Evolutionary conservation across 2,329 filamentous ascomycete genomes (phyloP).

Genomic region (Thielaviopsis ethacetica): DNA sequence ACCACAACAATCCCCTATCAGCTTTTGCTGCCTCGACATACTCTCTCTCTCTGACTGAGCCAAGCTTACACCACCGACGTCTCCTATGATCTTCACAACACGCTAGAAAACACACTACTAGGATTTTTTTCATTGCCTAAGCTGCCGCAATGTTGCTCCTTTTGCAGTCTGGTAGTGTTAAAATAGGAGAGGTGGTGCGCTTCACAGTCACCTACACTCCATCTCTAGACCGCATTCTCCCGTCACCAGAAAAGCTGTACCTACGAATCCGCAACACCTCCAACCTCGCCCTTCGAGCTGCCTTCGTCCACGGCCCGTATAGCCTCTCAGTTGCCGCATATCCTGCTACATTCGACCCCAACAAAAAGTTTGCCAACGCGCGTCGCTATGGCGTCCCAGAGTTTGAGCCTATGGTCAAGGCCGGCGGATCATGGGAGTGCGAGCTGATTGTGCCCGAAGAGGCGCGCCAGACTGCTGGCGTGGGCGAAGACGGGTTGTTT

Average conservation of each 20-base stretch:
- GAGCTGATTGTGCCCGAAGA: constrained; percentile 65
- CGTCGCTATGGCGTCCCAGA: constrained; percentile 64
- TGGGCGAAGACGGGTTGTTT: constrained; percentile 28
- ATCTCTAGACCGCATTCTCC: constrained; percentile 73
- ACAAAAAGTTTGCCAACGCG: constrained; percentile 55
- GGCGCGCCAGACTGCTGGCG: constrained; percentile 48
- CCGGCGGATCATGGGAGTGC: constrained; percentile 73
- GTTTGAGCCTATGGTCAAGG: constrained; percentile 93
- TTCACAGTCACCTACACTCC: constrained; percentile 89
- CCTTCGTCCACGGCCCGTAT: constrained; percentile 93
- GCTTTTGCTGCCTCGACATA: neutral
- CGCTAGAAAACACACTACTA: neutral
- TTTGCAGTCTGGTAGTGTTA: constrained; percentile 80
- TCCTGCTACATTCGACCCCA: constrained; percentile 67
- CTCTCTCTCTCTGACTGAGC: neutral
- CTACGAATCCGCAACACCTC: constrained; percentile 87
- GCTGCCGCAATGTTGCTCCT: constrained; percentile 61
- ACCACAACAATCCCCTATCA: neutral
- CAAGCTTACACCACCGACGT: neutral
- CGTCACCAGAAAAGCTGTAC: constrained; percentile 63
- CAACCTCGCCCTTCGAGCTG: constrained; percentile 76
- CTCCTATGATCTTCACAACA: too few relatives aligned
- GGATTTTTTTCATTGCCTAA: neutral
- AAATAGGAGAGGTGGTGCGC: constrained; percentile 85
- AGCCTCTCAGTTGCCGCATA: constrained; percentile 77